phyloP scores from a whole-genome alignment of 495 filamentous ascomycete genomes.

The Penicillium argentinense region DNA sequence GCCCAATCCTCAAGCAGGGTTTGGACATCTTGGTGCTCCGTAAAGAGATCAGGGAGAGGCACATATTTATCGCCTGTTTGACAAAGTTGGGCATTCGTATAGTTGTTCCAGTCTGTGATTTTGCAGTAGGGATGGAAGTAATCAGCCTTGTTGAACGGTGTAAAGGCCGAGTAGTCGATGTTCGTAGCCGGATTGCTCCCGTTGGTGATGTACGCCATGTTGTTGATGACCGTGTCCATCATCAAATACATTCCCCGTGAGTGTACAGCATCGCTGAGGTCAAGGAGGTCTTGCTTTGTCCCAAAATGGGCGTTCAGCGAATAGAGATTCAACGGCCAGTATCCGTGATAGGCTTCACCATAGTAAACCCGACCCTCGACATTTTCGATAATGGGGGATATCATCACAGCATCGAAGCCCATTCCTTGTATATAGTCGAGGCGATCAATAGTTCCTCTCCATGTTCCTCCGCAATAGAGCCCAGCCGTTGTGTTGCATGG shows the following conservation, averaged over 20 bases:
- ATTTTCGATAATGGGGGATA: constrained; percentile 72
- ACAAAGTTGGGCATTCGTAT: constrained; percentile 49
- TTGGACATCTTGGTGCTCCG: constrained; percentile 58
- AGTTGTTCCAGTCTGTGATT: constrained; percentile 63
- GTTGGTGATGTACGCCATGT: constrained; percentile 56
- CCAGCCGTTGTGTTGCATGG: constrained; percentile 39
- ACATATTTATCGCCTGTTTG: constrained; percentile 62
- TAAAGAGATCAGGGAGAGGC: constrained; percentile 66
- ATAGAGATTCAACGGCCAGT: constrained; percentile 70
- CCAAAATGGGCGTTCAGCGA: constrained; percentile 67
- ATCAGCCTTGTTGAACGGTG: constrained; percentile 61
- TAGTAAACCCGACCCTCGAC: constrained; percentile 46
- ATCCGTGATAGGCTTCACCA: constrained; percentile 70
- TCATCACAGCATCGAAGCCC: constrained; percentile 83
- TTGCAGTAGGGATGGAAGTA: constrained; percentile 68
- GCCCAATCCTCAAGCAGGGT: constrained; percentile 63
- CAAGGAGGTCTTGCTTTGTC: constrained; percentile 59
- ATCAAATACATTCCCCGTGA: constrained; percentile 67
- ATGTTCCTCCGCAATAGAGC: constrained; percentile 76
- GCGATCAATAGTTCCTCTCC: constrained; percentile 64
- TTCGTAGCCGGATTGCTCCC: constrained; percentile 53
- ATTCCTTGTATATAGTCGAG: constrained; percentile 64
- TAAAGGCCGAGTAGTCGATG: constrained; percentile 61
- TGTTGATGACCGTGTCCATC: constrained; percentile 79
- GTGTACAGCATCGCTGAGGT: constrained; percentile 60